phyloP scores from a whole-genome alignment of 2,329 filamentous ascomycete species.

The Periglandula ipomoeae region DNA sequence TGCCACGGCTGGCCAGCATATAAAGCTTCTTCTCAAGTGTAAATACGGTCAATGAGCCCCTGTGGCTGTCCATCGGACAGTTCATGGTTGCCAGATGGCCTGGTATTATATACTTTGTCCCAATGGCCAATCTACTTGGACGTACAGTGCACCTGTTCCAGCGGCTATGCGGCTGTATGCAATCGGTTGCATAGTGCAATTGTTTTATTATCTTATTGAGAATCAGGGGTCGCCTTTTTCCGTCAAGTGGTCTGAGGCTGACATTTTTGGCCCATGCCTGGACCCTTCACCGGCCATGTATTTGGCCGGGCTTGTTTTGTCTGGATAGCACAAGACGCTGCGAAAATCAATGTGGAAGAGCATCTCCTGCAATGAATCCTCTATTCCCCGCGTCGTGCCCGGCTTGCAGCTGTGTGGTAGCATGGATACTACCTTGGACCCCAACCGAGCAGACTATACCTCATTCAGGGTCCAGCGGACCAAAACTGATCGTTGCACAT shows the following conservation, averaged over 20 bases:
- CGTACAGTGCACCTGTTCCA: neutral
- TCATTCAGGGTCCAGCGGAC: neutral
- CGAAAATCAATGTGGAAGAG: neutral
- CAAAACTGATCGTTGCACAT: neutral
- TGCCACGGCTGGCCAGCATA: neutral
- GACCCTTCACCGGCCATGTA: neutral
- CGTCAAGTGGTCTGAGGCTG: constrained; percentile 1
- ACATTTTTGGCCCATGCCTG: constrained; percentile 1
- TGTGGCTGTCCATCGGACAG: neutral
- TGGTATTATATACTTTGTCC: constrained; percentile 3
- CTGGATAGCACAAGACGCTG: neutral
- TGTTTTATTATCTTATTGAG: neutral
- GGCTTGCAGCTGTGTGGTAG: neutral
- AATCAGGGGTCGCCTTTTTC: neutral
- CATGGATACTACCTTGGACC: neutral
- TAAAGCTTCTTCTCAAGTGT: neutral
- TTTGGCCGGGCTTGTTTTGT: constrained; percentile 2
- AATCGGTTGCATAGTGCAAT: neutral
- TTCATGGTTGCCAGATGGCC: neutral
- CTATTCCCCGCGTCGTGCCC: neutral
- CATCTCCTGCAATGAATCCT: neutral
- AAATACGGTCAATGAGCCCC: neutral
- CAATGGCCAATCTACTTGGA: neutral
- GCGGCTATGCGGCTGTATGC: neutral
- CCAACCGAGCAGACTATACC: neutral